Evolutionary conservation across 371 early-diverging fungal species (phyloP).

Genomic region (Mucor irregularis): DNA sequence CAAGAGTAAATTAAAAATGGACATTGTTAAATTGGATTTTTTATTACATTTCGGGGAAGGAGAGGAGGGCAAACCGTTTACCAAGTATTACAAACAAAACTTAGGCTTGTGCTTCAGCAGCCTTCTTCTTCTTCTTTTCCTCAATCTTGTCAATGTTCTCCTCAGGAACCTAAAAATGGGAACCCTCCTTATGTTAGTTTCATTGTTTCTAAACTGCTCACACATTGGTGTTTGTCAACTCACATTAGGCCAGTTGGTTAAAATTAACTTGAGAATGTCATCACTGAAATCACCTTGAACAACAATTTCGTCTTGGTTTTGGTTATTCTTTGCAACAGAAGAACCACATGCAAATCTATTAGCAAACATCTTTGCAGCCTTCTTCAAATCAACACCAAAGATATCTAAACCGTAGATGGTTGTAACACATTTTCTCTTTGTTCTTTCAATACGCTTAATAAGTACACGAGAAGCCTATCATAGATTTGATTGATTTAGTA

Average conservation of each 20-base stretch:
- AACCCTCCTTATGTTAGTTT: background rate
- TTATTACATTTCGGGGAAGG: too few relatives aligned
- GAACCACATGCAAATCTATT: conserved; percentile 91
- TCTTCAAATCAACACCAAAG: conserved; percentile 91
- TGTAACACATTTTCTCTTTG: conserved; percentile 88
- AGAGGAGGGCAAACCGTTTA: too few relatives aligned
- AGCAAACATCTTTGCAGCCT: conserved; percentile 92
- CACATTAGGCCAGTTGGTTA: conserved; percentile 63
- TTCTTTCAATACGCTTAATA: conserved; percentile 85
- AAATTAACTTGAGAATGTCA: conserved; percentile 71
- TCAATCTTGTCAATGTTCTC: conserved; percentile 68
- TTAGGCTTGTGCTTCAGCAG: conserved; percentile 8
- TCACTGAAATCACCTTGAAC: conserved; percentile 92
- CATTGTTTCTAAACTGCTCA: background rate
- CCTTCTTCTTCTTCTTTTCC: conserved; percentile 64
- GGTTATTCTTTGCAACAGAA: conserved; percentile 89
- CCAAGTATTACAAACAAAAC: too few relatives aligned
- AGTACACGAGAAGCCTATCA: conserved; percentile 55
- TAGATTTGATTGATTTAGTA: background rate
- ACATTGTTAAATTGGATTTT: too few relatives aligned
- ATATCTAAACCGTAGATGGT: conserved; percentile 77
- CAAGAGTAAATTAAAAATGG: too few relatives aligned
- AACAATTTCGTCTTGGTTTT: conserved; percentile 90
- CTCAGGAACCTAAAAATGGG: conserved; percentile 54
- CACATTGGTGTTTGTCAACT: too few relatives aligned